These are phyloP conservation scores for Cyclotella baltica DNA, from an alignment of 108 stramenopile genomes.

Conservation along the genomic window DNA sequence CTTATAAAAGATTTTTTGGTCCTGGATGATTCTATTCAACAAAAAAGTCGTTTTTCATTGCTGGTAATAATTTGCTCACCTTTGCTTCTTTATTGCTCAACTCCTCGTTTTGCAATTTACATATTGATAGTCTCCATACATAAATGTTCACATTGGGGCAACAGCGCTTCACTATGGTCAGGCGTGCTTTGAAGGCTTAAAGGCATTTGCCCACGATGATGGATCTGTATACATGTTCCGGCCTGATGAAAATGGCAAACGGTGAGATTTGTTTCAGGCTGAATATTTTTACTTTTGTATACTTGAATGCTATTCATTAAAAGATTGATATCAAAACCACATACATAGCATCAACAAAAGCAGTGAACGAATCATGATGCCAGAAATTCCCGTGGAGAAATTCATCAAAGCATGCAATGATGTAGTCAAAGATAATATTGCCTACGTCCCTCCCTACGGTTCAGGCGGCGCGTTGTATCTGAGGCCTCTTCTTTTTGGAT, in stretches of 20 bases:
- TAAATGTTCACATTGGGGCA: conserved; percentile 95
- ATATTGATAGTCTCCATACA: conserved; percentile 68
- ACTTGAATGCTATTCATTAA: no score
- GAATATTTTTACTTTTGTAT: no score
- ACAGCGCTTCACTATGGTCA: conserved; percentile 99
- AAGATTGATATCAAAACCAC: neutral
- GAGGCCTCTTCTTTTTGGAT: conserved; percentile 95
- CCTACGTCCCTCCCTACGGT: conserved; percentile 97
- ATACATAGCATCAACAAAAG: conserved; percentile 47
- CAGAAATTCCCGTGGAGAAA: conserved; percentile 77
- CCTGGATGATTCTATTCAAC: no score
- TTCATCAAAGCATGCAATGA: conserved; percentile 93
- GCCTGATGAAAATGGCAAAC: conserved; percentile 96
- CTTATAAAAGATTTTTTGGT: no score
- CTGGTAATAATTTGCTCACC: neutral
- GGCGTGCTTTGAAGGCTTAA: conserved; percentile 98
- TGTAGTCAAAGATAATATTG: conserved; percentile 93
- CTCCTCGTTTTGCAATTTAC: no score
- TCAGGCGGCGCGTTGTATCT: conserved; percentile 95
- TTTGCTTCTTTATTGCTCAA: no score
- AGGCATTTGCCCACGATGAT: conserved; percentile 95
- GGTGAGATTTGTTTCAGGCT: conserved; percentile 36
- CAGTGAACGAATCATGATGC: conserved; percentile 93
- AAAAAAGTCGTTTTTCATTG: neutral
- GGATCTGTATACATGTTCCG: conserved; percentile 95